Percentiles rank a stretch among this genome's conserved stretches.
Evolutionary conservation across 2,329 filamentous ascomycete species (phyloP).

Genomic region (Cladophialophora bantiana): DNA sequence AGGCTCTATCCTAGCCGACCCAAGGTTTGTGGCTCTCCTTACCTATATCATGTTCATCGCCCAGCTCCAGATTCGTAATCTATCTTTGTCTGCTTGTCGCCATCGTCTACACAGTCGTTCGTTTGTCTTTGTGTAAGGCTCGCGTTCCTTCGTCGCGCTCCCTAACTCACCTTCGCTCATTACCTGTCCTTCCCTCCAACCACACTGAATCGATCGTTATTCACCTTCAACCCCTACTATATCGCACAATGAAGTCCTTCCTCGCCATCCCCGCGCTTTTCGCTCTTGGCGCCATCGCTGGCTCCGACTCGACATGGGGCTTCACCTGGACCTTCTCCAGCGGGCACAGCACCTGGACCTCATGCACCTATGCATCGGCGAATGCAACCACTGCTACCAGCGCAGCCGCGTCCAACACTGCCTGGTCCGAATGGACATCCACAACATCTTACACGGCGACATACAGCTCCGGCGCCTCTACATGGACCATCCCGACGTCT

Average conservation of each 20-base stretch:
- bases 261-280: constrained; percentile 33
- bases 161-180: constrained; percentile 15
- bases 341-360: constrained; percentile 31
- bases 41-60: constrained; percentile 8
- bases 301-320: constrained; percentile 21
- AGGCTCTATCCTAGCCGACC: constrained; percentile 28
- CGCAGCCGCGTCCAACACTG: constrained; percentile 12
- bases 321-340: constrained; percentile 34
- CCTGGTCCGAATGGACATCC: constrained; percentile 22
- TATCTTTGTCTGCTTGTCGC: not conserved
- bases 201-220: not conserved
- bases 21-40: constrained; percentile 3
- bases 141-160: constrained; percentile 27
- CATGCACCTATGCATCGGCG: constrained; percentile 18
- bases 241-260: constrained; percentile 33
- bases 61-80: not conserved
- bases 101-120: constrained; percentile 6
- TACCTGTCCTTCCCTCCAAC: not conserved
- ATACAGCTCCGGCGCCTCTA: constrained; percentile 30
- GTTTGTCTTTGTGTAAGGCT: not conserved
- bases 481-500: constrained; percentile 27
- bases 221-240: not conserved
- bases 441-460: constrained; percentile 32
- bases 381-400: constrained; percentile 25
- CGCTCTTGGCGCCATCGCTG: constrained; percentile 31